Conservation (phyloP, 129 eudicot genomes). For the Flaveria ramosissima region DNA sequence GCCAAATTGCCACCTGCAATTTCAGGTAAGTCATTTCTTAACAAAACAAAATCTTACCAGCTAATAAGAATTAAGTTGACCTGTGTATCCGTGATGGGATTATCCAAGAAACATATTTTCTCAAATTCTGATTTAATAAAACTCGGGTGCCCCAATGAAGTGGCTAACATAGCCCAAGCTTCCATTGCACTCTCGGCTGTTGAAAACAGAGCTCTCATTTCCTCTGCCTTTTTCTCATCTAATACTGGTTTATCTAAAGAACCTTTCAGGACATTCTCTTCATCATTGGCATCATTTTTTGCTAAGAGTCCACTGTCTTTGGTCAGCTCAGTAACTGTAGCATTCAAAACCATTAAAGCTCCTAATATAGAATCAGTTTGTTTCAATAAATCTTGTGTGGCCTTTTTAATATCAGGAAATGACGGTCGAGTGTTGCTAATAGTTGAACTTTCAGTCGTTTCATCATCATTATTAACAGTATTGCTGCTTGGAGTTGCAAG, state of each 20-base stretch:
- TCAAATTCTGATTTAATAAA: slow-evolving; percentile 92
- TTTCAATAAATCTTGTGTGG: slow-evolving; percentile 66
- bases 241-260: slow-evolving; percentile 38
- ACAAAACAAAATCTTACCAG: slow-evolving; percentile 13
- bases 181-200: slow-evolving; percentile 99
- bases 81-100: slow-evolving; percentile 79
- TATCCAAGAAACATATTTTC: slow-evolving; percentile 87
- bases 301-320: slow-evolving; percentile 44
- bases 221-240: slow-evolving; percentile 76
- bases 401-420: slow-evolving; percentile 72
- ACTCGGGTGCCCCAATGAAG: slow-evolving; percentile 88
- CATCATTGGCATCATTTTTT: slow-evolving; percentile 43
- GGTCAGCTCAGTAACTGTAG: slow-evolving; percentile 62
- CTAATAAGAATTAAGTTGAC: slow-evolving; percentile 35
- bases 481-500: slow-evolving; percentile 69
- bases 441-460: slow-evolving; percentile 19
- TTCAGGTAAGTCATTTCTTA: slow-evolving; percentile 5
- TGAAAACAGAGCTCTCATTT: slow-evolving; percentile 84
- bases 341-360: slow-evolving; percentile 78
- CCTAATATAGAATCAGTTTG: slow-evolving; percentile 93
- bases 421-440: slow-evolving; percentile 42
- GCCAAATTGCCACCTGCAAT: slow-evolving; percentile 96
- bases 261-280: slow-evolving; percentile 30
- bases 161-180: slow-evolving; percentile 98
- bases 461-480: slow-evolving; percentile 26